Percentiles rank a stretch among this genome's conserved stretches.
Evolutionary conservation across 176 grass and related monocot species (phyloP).

Genomic region (Miscanthus lutarioriparius): DNA sequence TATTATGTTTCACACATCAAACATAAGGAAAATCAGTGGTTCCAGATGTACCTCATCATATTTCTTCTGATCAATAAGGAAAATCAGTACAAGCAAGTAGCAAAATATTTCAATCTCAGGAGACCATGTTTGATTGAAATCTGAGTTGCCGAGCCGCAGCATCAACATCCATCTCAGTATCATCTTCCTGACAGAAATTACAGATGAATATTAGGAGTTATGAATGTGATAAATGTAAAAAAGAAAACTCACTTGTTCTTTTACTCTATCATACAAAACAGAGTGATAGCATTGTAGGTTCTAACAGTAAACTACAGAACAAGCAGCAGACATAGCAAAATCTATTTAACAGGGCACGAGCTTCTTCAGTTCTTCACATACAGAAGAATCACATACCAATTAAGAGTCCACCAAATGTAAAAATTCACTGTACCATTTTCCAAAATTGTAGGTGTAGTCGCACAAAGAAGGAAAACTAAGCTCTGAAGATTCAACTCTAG

Average conservation of each 20-base stretch:
- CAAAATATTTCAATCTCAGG: constrained; percentile 88
- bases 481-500: background rate
- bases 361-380: background rate
- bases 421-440: background rate
- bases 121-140: constrained; percentile 60
- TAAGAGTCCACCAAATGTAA: background rate
- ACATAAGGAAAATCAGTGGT: background rate
- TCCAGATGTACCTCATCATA: constrained; percentile 54
- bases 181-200: constrained; percentile 52
- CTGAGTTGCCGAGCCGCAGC: constrained; percentile 37
- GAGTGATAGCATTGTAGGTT: background rate
- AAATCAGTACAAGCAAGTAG: constrained; percentile 80
- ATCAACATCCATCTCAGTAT: constrained; percentile 79
- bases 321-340: background rate
- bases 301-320: background rate
- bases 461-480: background rate
- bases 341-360: background rate
- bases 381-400: background rate
- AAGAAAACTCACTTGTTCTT: background rate
- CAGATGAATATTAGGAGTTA: background rate
- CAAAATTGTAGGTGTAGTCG: background rate
- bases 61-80: constrained; percentile 80
- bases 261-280: background rate
- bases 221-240: too few species aligned
- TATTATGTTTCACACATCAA: background rate